Evolutionary conservation across 164 flowering plant genomes (phyloP).

Genomic region (Vitis rotundifolia): DNA sequence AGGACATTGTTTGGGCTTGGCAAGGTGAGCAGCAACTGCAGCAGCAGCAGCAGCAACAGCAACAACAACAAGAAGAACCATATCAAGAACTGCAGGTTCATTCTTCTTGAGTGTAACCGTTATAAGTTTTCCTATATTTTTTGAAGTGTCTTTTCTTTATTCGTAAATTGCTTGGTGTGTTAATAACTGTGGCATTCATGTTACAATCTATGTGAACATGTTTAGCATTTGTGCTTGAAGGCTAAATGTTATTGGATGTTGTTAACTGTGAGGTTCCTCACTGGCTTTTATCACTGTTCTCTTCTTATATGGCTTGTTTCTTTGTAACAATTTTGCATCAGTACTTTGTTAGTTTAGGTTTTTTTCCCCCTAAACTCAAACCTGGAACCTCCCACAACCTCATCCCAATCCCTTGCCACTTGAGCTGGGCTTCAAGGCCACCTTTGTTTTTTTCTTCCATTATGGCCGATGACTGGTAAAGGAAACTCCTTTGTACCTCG

Average conservation of each 20-base stretch:
- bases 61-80: background rate
- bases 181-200: background rate
- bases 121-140: background rate
- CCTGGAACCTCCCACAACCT: no score
- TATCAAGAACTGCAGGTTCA: background rate
- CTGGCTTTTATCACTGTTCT: background rate
- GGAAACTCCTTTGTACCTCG: no score
- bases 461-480: no score
- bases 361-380: no score
- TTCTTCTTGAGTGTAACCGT: background rate
- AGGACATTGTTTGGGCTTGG: slow-evolving; percentile 47
- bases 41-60: background rate
- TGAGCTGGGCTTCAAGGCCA: no score
- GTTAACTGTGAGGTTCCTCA: background rate
- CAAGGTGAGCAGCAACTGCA: slow-evolving; percentile 31
- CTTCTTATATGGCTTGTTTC: background rate
- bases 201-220: background rate
- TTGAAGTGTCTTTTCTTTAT: background rate
- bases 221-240: background rate
- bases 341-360: no score
- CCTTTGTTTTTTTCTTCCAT: no score
- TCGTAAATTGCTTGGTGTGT: background rate
- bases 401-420: no score
- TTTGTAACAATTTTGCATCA: background rate
- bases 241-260: background rate